A percentile compares a stretch with the other conserved stretches of the same genome.
Conservation (phyloP, 1,284 basidiomycete genomes). For the Ustilago sp. region DNA sequence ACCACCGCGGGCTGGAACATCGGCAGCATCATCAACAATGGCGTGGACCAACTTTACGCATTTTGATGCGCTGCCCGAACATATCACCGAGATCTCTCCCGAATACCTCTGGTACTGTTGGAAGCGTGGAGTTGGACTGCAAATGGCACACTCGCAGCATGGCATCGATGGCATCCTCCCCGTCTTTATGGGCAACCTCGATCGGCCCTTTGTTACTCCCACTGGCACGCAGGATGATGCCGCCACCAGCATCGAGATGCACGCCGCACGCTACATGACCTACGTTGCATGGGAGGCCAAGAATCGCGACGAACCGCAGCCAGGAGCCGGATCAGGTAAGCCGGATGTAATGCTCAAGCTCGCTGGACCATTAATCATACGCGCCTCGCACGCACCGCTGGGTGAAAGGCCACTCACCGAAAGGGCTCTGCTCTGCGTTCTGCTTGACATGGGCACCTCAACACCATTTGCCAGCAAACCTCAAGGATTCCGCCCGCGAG, state of each 20-base stretch:
- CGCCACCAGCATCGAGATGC: not conserved
- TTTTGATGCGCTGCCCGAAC: slow-evolving; percentile 16
- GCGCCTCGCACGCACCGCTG: not conserved
- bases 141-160: slow-evolving; percentile 11
- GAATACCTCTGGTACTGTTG: slow-evolving; percentile 37
- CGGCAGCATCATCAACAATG: too few relatives aligned
- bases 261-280: slow-evolving; percentile 15
- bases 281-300: slow-evolving; percentile 31
- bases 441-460: slow-evolving; percentile 13
- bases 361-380: not conserved
- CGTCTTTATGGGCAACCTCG: slow-evolving; percentile 22
- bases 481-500: not conserved
- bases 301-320: not conserved
- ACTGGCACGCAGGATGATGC: not conserved
- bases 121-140: slow-evolving; percentile 31
- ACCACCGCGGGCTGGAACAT: not conserved
- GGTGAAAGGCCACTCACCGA: slow-evolving; percentile 6
- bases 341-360: not conserved
- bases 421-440: slow-evolving; percentile 12
- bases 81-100: slow-evolving; percentile 13
- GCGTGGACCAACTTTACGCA: slow-evolving; percentile 28
- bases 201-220: slow-evolving; percentile 3
- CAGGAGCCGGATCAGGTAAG: not conserved
- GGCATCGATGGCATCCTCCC: slow-evolving; percentile 33
- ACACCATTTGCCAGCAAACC: not conserved